Evolutionary conservation across 495 filamentous ascomycete species (phyloP).

Genomic region (Penicillium riverlandense): DNA sequence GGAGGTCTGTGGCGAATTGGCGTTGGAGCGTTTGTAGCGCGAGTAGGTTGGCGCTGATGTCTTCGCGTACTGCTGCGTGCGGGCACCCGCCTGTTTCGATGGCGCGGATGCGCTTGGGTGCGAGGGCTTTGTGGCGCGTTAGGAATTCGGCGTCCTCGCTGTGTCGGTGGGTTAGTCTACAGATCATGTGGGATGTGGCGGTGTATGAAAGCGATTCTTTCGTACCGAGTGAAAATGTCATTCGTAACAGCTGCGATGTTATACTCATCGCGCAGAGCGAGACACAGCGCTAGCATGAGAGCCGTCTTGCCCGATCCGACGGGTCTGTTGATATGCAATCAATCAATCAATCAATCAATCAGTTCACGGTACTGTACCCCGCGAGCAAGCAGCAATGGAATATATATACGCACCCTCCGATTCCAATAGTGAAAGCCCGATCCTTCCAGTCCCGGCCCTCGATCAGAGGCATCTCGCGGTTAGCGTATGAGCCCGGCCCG

Average conservation of each 20-base stretch:
- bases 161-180: constrained; percentile 2
- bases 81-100: constrained; percentile 98
- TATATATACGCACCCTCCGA: constrained; percentile 68
- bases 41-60: constrained; percentile 88
- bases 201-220: neutral
- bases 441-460: constrained; percentile 85
- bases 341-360: no score
- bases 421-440: constrained; percentile 89
- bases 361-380: no score
- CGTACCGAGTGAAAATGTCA: constrained; percentile 87
- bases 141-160: constrained; percentile 98
- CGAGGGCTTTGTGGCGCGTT: constrained; percentile 74
- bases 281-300: constrained; percentile 86
- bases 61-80: constrained; percentile 95
- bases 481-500: constrained; percentile 82
- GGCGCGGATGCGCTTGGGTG: constrained; percentile 74
- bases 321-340: constrained; percentile 48
- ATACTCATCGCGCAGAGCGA: constrained; percentile 64
- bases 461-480: constrained; percentile 88
- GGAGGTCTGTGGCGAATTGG: constrained; percentile 62
- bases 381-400: no score
- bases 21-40: constrained; percentile 81
- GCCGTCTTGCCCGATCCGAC: constrained; percentile 98
- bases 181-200: neutral
- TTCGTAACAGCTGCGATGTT: constrained; percentile 95